A percentile compares a stretch with the other conserved stretches of the same genome.
Conservation (phyloP, 805 yeast species). For the Candida hungchunana region DNA sequence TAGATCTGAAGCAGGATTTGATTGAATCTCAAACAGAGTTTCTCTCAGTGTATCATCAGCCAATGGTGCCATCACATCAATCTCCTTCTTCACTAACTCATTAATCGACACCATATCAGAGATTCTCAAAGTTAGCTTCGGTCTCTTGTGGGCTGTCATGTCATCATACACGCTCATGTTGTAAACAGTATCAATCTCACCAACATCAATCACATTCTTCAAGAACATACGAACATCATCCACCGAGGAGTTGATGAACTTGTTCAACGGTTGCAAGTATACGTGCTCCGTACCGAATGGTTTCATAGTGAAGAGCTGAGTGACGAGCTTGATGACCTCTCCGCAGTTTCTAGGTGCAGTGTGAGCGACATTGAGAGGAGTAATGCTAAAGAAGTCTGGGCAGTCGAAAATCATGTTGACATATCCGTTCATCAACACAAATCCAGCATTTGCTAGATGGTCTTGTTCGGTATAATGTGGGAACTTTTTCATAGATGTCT, state of each 20-base stretch:
- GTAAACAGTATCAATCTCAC: slow-evolving; percentile 55
- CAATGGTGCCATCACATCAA: slow-evolving; percentile 41
- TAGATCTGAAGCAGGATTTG: slow-evolving; percentile 41
- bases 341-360: slow-evolving; percentile 42
- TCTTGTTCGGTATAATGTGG: slow-evolving; percentile 58
- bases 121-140: slow-evolving; percentile 41
- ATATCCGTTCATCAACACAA: slow-evolving; percentile 52
- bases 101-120: slow-evolving; percentile 44
- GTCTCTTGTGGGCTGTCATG: slow-evolving; percentile 49
- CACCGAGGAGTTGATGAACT: slow-evolving; percentile 51
- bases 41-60: slow-evolving; percentile 53
- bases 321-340: slow-evolving; percentile 53
- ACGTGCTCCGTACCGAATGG: slow-evolving; percentile 60
- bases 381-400: slow-evolving; percentile 58
- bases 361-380: slow-evolving; percentile 18
- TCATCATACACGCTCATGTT: slow-evolving; percentile 67
- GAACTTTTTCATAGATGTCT: slow-evolving; percentile 38
- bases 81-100: slow-evolving; percentile 36
- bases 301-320: slow-evolving; percentile 64
- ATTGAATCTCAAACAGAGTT: slow-evolving; percentile 38
- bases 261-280: slow-evolving; percentile 76
- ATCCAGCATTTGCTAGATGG: slow-evolving; percentile 65
- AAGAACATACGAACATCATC: slow-evolving; percentile 44
- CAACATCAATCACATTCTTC: slow-evolving; percentile 45
- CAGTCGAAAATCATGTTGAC: slow-evolving; percentile 41